These are phyloP conservation scores for Phytopythium montanum DNA, from an alignment of 352 stramenopile species.

Conservation along the genomic window DNA sequence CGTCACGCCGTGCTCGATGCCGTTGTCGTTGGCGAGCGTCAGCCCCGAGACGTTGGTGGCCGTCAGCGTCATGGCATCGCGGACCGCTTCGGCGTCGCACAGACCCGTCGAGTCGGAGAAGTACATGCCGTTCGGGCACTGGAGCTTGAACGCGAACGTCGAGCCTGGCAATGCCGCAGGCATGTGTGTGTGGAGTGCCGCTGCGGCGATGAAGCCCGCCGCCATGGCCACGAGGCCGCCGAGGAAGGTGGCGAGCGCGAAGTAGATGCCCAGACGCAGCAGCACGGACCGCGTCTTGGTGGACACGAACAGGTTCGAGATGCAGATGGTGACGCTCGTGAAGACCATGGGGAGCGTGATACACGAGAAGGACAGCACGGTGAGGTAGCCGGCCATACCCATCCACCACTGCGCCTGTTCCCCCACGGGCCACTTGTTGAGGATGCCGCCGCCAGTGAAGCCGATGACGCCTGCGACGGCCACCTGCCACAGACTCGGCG, in stretches of 20 bases:
- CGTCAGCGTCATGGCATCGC: constrained; percentile 30
- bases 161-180: constrained; percentile 11
- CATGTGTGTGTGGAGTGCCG: constrained; percentile 16
- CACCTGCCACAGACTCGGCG: constrained; percentile 37
- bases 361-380: constrained; percentile 38
- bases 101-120: constrained; percentile 22
- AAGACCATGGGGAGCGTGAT: constrained; percentile 66
- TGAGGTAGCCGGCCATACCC: constrained; percentile 29
- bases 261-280: constrained; percentile 43
- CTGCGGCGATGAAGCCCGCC: constrained; percentile 30
- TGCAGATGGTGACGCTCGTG: constrained; percentile 60
- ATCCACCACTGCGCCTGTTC: constrained; percentile 34
- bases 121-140: constrained; percentile 53
- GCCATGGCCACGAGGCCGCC: constrained; percentile 33
- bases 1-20: constrained; percentile 30
- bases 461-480: constrained; percentile 29
- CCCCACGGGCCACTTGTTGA: constrained; percentile 26
- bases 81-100: constrained; percentile 18
- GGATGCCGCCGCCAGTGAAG: constrained; percentile 26
- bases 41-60: constrained; percentile 51
- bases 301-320: constrained; percentile 52
- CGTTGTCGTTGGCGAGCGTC: constrained; percentile 23
- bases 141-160: constrained; percentile 32
- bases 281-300: constrained; percentile 44
- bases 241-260: constrained; percentile 35